Percentiles rank a stretch among this genome's conserved stretches.
These are phyloP conservation scores for Carex kokanica DNA, from an alignment of 176 grass and related monocot genomes.

Conservation along the genomic window DNA sequence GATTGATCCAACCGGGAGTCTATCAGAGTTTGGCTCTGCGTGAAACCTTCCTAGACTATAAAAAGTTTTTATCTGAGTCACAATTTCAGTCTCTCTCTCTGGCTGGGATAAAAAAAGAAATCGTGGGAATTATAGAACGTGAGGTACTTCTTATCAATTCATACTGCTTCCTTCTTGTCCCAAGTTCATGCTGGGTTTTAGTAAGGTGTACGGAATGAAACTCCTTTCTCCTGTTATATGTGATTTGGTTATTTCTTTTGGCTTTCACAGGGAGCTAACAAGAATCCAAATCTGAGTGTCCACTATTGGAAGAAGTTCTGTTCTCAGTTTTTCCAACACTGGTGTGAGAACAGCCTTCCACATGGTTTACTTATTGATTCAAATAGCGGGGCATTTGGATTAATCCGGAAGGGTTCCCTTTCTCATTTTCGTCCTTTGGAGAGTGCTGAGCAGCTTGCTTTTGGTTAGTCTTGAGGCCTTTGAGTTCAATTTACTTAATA, in stretches of 20 bases:
- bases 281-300: slow-evolving; percentile 43
- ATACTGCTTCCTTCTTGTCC: slow-evolving; percentile 7
- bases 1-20: slow-evolving; percentile 86
- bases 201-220: background rate
- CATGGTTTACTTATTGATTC: slow-evolving; percentile 83
- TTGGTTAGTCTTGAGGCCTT: slow-evolving; percentile 44
- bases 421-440: slow-evolving; percentile 87
- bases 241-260: slow-evolving; percentile 29
- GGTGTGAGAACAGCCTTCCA: slow-evolving; percentile 61
- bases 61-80: slow-evolving; percentile 74
- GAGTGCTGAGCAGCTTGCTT: slow-evolving; percentile 64
- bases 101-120: slow-evolving; percentile 77
- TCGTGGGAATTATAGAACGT: slow-evolving; percentile 68
- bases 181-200: background rate
- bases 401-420: slow-evolving; percentile 82
- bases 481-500: background rate
- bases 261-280: slow-evolving; percentile 55
- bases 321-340: slow-evolving; percentile 66
- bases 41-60: slow-evolving; percentile 79
- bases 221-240: slow-evolving; percentile 1
- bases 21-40: slow-evolving; percentile 72
- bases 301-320: slow-evolving; percentile 89
- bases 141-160: slow-evolving; percentile 43
- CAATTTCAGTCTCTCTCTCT: slow-evolving; percentile 79
- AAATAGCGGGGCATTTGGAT: slow-evolving; percentile 59